Percentiles rank a stretch among this genome's conserved stretches.
Evolutionary conservation across 352 stramenopile species (phyloP).

Genomic region (Phytophthora multivora): DNA sequence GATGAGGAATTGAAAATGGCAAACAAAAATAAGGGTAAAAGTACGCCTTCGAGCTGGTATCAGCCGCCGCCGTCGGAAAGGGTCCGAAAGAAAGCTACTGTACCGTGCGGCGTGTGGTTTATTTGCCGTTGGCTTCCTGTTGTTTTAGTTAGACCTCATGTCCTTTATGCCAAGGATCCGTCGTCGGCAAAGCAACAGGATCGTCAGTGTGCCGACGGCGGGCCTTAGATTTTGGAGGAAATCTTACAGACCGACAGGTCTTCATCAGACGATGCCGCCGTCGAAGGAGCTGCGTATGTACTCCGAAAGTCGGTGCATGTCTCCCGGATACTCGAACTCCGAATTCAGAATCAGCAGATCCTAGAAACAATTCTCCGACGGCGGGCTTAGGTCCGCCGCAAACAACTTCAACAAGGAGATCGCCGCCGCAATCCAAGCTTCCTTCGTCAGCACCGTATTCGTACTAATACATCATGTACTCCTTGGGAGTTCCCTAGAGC

Average conservation of each 20-base stretch:
- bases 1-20: slow-evolving; percentile 27
- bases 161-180: background rate
- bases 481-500: no score
- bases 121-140: no score
- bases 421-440: background rate
- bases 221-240: background rate
- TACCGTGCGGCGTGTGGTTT: no score
- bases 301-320: no score
- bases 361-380: slow-evolving; percentile 12
- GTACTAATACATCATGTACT: no score
- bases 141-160: no score
- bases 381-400: slow-evolving; percentile 9
- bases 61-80: slow-evolving; percentile 26
- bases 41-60: background rate
- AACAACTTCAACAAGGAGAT: slow-evolving; percentile 24
- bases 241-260: no score
- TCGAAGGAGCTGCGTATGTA: no score
- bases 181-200: slow-evolving; percentile 9
- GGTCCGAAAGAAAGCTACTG: background rate
- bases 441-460: background rate
- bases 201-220: background rate
- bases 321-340: background rate
- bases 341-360: background rate
- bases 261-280: no score
- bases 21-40: slow-evolving; percentile 2